These are phyloP conservation scores for Isabelozyma rhagii DNA, from an alignment of 805 yeast genomes.

Conservation along the genomic window DNA sequence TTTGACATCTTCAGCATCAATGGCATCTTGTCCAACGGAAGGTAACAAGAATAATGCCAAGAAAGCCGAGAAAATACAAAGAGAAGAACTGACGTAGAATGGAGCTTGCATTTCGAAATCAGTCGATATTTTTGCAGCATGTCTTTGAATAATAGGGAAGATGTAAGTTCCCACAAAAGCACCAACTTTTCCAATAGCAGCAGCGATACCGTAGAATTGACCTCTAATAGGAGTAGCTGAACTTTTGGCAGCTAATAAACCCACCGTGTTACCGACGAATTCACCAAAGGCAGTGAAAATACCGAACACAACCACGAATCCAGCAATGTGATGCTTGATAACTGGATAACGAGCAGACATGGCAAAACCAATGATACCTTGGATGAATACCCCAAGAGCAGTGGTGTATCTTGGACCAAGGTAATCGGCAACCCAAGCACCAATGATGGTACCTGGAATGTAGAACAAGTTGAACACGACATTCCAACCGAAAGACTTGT, in stretches of 20 bases:
- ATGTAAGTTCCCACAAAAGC: constrained; percentile 85
- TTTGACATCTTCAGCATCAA: constrained; percentile 69
- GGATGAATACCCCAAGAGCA: constrained; percentile 62
- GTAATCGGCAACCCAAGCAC: constrained; percentile 83
- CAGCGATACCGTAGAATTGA: constrained; percentile 80
- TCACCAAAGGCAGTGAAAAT: constrained; percentile 86
- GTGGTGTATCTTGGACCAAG: constrained; percentile 88
- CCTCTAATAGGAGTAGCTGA: constrained; percentile 84
- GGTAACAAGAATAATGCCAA: constrained; percentile 74
- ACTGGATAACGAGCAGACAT: constrained; percentile 70
- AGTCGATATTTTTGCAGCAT: constrained; percentile 52
- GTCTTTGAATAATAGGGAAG: constrained; percentile 73
- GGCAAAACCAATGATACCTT: constrained; percentile 76
- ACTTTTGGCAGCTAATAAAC: constrained; percentile 82
- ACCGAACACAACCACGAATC: constrained; percentile 83
- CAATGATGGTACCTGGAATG: constrained; percentile 84
- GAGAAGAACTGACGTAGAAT: constrained; percentile 75
- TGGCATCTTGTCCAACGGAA: constrained; percentile 77
- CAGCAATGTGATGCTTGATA: constrained; percentile 63
- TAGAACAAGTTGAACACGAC: constrained; percentile 84
- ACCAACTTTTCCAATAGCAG: constrained; percentile 83
- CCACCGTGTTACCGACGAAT: constrained; percentile 91
- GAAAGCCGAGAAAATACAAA: constrained; percentile 70
- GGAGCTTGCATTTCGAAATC: constrained; percentile 67
- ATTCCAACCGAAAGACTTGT: constrained; percentile 87